Evolutionary conservation across 2,329 filamentous ascomycete species (phyloP), one percentile per base, ranked within the genome.

Genomic region (Apiospora marii): DNA sequence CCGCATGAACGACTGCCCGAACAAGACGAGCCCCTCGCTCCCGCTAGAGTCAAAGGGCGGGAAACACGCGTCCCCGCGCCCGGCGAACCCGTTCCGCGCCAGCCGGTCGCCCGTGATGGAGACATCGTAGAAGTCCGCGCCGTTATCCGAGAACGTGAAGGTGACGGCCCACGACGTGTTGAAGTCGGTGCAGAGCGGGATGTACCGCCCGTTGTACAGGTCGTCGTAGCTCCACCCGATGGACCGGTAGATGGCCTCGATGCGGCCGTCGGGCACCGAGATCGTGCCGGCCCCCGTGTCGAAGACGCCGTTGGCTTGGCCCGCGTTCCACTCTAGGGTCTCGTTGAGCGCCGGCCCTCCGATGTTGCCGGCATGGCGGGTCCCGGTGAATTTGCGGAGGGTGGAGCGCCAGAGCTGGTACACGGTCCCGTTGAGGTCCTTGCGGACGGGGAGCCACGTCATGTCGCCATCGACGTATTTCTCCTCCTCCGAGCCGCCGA

Each of bases 111-210:
- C 82, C 0, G 77, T 79, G 8, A 83, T 5, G 37, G 78, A 80
- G 37, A 83, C 27, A 27, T 61, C 64, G n/a, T 43, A 41, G 8
- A 69, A 41, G n/a, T 22, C 10, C 5, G 72, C 72, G 0, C 71
- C 69, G 13, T 74, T 76, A 10, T 72, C 76, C 24, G 72, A 77
- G 61, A 81, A 75, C 22, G 77, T 73, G 44, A 83, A 77, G 0
- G 78, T 74, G 13, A 82, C 43, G 0, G 79, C 79, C 82, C 82
- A 84, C 71, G 78, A 75, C 49, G 79, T 74, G 71, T 80, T 83
- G 72, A 83, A 83, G 44, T 83, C 81, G 74, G 72, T 76, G 76
- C 82, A 84, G 27, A 81, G 73, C 12, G 80, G 81, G 58, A 83
- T 72, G 58, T 79, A 75, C 0, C 80, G 71, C 37, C 77, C 77